These are phyloP conservation scores for Moniliophthora roreri DNA, from an alignment of 1,284 basidiomycete genomes.

Conservation along the genomic window DNA sequence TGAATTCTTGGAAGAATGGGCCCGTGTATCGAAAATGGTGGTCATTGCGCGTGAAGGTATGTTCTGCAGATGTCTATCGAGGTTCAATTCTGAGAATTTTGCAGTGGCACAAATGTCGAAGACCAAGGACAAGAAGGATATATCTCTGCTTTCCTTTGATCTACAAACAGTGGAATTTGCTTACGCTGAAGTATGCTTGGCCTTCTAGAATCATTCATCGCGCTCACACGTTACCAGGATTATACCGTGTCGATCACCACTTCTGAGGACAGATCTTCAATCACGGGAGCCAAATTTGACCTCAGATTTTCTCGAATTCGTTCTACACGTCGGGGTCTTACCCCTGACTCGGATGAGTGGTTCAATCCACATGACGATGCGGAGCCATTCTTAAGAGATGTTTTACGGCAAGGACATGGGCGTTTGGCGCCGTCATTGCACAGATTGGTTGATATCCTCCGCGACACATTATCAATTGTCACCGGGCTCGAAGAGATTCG, in stretches of 20 bases:
- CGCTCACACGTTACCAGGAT: slow-evolving; percentile 39
- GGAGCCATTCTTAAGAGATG: slow-evolving; percentile 64
- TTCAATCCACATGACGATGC: slow-evolving; percentile 75
- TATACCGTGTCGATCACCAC: slow-evolving; percentile 69
- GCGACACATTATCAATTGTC: slow-evolving; percentile 74
- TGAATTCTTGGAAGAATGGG: slow-evolving; percentile 90
- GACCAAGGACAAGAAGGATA: slow-evolving; percentile 66
- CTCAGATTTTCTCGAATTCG: slow-evolving; percentile 66
- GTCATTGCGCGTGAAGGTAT: slow-evolving; percentile 86
- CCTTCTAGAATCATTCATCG: neutral
- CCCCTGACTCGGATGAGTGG: slow-evolving; percentile 24
- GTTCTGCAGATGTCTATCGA: slow-evolving; percentile 18
- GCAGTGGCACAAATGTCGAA: slow-evolving; percentile 81
- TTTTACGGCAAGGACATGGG: slow-evolving; percentile 65
- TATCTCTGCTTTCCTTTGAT: slow-evolving; percentile 82
- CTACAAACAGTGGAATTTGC: slow-evolving; percentile 87
- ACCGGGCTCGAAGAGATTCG: slow-evolving; percentile 67
- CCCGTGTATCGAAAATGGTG: slow-evolving; percentile 87
- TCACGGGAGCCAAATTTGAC: slow-evolving; percentile 64
- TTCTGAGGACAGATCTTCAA: slow-evolving; percentile 69
- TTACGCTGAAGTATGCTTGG: slow-evolving; percentile 55
- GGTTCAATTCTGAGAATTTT: no score
- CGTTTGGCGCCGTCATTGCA: slow-evolving; percentile 62
- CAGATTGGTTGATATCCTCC: slow-evolving; percentile 62
- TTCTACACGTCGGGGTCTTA: slow-evolving; percentile 23